Percentiles rank a stretch among this genome's conserved stretches.
Conservation (phyloP, 257 asterid species). For the Solanum tarijense region DNA sequence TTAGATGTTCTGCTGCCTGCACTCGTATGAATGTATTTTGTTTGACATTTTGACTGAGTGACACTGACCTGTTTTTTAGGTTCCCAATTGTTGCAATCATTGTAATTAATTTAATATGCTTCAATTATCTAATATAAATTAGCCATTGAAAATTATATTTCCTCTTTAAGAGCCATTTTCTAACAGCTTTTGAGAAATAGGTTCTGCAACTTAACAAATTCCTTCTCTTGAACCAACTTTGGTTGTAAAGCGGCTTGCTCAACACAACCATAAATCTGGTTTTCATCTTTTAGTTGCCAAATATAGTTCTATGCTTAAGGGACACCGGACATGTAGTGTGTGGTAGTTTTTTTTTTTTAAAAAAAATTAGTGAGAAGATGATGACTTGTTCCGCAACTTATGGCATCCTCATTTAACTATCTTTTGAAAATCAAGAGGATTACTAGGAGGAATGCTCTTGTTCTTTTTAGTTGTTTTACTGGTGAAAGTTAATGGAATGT, state of each 20-base stretch:
- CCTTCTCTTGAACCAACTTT: background rate
- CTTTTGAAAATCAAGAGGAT: background rate
- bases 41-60: background rate
- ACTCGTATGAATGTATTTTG: background rate
- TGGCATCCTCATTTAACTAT: background rate
- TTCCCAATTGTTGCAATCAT: background rate
- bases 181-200: background rate
- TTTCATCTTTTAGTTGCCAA: background rate
- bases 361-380: background rate
- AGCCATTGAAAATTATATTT: background rate
- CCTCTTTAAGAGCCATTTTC: background rate
- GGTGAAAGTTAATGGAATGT: background rate
- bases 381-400: background rate
- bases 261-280: background rate
- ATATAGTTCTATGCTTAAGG: background rate
- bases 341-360: background rate
- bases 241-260: background rate
- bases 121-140: background rate
- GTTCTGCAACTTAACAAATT: background rate
- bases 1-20: background rate
- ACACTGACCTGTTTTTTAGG: background rate
- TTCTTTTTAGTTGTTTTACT: background rate
- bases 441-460: background rate
- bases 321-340: background rate
- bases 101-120: background rate